Evolutionary conservation across 1,284 basidiomycete species (phyloP), one percentile per base, ranked within the genome.

Genomic region (Ceratobasidium sp.): DNA sequence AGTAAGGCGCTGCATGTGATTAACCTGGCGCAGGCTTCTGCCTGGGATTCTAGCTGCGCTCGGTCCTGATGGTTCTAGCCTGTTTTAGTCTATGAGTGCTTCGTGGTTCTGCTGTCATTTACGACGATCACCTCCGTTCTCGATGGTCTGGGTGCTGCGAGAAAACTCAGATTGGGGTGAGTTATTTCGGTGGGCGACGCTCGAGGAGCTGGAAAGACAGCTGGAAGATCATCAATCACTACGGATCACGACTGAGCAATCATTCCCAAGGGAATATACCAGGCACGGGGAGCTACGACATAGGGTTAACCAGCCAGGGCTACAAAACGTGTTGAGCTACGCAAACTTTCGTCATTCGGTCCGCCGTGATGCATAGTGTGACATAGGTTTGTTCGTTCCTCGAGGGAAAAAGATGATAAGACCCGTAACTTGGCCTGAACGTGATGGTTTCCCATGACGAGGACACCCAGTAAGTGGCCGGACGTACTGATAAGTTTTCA

Each of bases 281-380:
- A n/a, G n/a, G n/a, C n/a, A n/a, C n/a, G n/a, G n/a, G n/a, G n/a
- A n/a, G n/a, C n/a, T n/a, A n/a, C n/a, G n/a, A n/a, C n/a, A n/a
- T n/a, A n/a, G n/a, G n/a, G n/a, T n/a, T n/a, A 32, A 38, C 26
- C 3, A 21, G 55, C 16, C 30, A 58, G 55, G 55, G 55, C 26
- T 58, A 38, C 43, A 38, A 38, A 58, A 58, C 55, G 55, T 58
- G 55, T 55, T 28, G 55, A 21, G 26, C 23, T 32, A 38, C 14
- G 26, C 21, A 38, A 58, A 21, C 32, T 38, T 58, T 58, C 18
- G 55, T 58, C 32, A 38, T 38, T 41, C 14, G n/a, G n/a, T n/a
- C n/a, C 18, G 28, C 30, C n/a, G 55, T 58, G 55, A 58, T 58
- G 55, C 16, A 2, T 18, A 3, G 14, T 30, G 55, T 58, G 32